Evolutionary conservation across 768 basidiomycete genomes (phyloP).

Genomic region (Tremella yokohamensis): DNA sequence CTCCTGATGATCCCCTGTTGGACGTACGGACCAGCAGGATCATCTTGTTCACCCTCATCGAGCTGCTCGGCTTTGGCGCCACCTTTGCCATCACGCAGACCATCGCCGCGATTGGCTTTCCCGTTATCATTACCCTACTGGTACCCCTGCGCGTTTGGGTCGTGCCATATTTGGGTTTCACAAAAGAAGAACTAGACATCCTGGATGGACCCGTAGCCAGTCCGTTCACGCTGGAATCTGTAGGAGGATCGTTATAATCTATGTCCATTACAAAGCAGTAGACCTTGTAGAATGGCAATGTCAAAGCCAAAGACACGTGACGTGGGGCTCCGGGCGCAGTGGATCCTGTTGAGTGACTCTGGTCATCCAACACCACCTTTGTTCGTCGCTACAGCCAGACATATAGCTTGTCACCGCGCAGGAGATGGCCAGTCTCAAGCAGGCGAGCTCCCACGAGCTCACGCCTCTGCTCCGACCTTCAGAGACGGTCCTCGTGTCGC

Average conservation of each 20-base stretch:
- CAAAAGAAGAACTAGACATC: constrained; percentile 69
- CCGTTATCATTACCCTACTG: constrained; percentile 77
- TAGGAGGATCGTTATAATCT: constrained; percentile 18
- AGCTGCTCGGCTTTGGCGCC: constrained; percentile 72
- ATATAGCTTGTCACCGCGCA: no score
- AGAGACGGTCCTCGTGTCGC: constrained; percentile 15
- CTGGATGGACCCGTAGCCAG: constrained; percentile 83
- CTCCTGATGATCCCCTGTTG: constrained; percentile 64
- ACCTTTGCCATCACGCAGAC: constrained; percentile 74
- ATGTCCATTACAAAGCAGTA: no score
- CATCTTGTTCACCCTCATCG: constrained; percentile 66
- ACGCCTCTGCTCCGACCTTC: constrained; percentile 15
- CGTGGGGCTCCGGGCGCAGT: no score
- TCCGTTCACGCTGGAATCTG: constrained; percentile 40
- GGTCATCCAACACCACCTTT: no score
- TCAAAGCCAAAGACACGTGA: no score
- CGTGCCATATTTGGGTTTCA: constrained; percentile 71
- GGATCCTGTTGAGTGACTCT: no score
- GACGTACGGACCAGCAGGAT: constrained; percentile 72
- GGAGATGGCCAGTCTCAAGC: background rate
- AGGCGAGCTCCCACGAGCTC: constrained; percentile 4
- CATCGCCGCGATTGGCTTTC: constrained; percentile 83
- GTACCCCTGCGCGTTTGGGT: constrained; percentile 69
- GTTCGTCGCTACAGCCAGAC: no score
- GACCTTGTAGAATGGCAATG: no score